Conservation (phyloP, 2,329 filamentous ascomycete species). For the Fusarium clavum region DNA sequence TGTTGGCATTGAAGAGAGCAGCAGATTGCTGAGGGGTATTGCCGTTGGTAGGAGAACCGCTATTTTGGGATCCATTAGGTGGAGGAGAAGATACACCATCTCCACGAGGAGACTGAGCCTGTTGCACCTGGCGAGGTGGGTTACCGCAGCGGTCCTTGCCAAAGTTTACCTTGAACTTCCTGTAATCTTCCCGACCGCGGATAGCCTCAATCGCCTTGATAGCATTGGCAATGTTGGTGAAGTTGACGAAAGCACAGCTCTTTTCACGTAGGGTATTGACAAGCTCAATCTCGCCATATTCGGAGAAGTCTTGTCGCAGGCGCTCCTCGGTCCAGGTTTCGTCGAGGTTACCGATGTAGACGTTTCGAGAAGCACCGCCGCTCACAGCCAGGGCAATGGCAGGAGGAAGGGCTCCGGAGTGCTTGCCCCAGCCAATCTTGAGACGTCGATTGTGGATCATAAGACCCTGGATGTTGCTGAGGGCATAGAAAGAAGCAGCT, state of each 20-base stretch:
- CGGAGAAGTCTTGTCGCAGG: slow-evolving; percentile 93
- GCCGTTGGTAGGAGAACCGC: slow-evolving; percentile 65
- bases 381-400: slow-evolving; percentile 96
- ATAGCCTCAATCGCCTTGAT: slow-evolving; percentile 99
- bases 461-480: slow-evolving; percentile 95
- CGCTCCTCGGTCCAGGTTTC: slow-evolving; percentile 98
- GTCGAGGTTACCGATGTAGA: slow-evolving; percentile 97
- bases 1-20: slow-evolving; percentile 81
- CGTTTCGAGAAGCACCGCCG: slow-evolving; percentile 96
- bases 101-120: slow-evolving; percentile 74
- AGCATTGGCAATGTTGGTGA: slow-evolving; percentile 99
- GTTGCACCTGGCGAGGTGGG: slow-evolving; percentile 85
- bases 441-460: slow-evolving; percentile 99
- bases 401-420: slow-evolving; percentile 94
- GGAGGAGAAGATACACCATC: slow-evolving; percentile 70
- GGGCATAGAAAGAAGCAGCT: slow-evolving; percentile 95
- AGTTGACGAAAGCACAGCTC: slow-evolving; percentile 99
- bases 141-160: slow-evolving; percentile 99
- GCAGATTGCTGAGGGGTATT: slow-evolving; percentile 73
- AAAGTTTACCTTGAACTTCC: slow-evolving; percentile 99
- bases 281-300: slow-evolving; percentile 97
- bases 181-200: slow-evolving; percentile 94
- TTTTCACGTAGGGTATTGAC: slow-evolving; percentile 98
- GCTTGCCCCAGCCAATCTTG: slow-evolving; percentile 99
- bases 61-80: slow-evolving; percentile 70